Evolutionary conservation across 768 basidiomycete genomes (phyloP), one percentile per base, ranked within the genome.

Genomic region (Tulasnella sp.): DNA sequence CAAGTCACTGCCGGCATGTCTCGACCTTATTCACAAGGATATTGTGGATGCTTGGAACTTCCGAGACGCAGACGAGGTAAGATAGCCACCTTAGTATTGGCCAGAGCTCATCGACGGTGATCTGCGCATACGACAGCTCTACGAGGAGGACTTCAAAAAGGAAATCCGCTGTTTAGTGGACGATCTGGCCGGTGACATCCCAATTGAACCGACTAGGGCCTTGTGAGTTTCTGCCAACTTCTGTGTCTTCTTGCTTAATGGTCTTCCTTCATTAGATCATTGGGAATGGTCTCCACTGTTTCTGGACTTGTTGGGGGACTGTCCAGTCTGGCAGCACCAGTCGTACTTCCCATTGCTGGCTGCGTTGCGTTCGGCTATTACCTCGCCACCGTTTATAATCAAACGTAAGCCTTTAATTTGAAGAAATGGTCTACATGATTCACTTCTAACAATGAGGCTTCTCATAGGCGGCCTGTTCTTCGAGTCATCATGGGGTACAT

Each of bases 11-110:
- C 15, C 24, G 27, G 10, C 57, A 24, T 67, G 64, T 44, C 30
- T 63, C 25, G 46, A 42, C 4, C 58, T 65, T 4, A 63, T 66
- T 31, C 66, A 67, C 27, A 25, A 53, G 11, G 67, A 68, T 44
- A 68, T 68, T 22, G 53, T 67, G 22, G 49, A 60, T 24, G 56
- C 64, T 25, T 68, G 67, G 67, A 69, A 70, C 61, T 69, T 70
- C 49, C n/a, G 2, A 12, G 56, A 31, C 24, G 4, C 44, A 41
- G 56, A 43, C 11, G 11, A 21, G 46, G 29, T 34, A 5, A 5
- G 60, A 38, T 15, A 15, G 5, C 34, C 5, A 38, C 5, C 5
- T 38, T 15, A 15, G 15, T 15, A 38, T 38, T 15, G 5, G 7
- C 34, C 34, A 38, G 15, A 7, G 34, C 34, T 38, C 34, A 38